phyloP scores from a whole-genome alignment of 768 basidiomycete species.

The Leucogyrophana mollusca region DNA sequence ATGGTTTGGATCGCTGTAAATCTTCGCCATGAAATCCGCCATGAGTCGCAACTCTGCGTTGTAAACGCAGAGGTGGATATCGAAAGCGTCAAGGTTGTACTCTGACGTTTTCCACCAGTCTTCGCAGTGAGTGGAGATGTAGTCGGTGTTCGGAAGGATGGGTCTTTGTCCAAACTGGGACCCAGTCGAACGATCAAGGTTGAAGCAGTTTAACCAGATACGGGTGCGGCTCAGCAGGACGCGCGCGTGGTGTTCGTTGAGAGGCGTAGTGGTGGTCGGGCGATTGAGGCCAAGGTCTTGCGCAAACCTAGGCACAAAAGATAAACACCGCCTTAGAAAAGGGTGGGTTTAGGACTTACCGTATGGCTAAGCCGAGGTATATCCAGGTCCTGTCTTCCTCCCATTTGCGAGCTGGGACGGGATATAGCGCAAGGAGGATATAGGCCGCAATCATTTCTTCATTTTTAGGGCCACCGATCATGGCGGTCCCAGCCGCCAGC shows the following conservation, averaged over 20 bases:
- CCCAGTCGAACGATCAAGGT: slow-evolving; percentile 85
- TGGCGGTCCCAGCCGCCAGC: slow-evolving; percentile 71
- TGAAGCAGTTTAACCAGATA: slow-evolving; percentile 88
- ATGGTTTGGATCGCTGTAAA: slow-evolving; percentile 72
- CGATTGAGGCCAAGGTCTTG: slow-evolving; percentile 88
- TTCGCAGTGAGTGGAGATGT: slow-evolving; percentile 67
- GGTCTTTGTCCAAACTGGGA: slow-evolving; percentile 88
- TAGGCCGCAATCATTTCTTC: slow-evolving; percentile 88
- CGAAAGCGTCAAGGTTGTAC: slow-evolving; percentile 70
- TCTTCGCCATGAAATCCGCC: slow-evolving; percentile 54
- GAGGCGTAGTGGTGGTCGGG: slow-evolving; percentile 67
- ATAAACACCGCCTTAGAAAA: background rate
- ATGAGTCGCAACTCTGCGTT: slow-evolving; percentile 71
- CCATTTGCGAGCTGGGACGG: slow-evolving; percentile 74
- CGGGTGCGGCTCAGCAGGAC: slow-evolving; percentile 89
- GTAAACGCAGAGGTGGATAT: slow-evolving; percentile 79
- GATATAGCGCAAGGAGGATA: slow-evolving; percentile 74
- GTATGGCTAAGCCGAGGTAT: slow-evolving; percentile 84
- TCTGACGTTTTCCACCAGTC: slow-evolving; percentile 70
- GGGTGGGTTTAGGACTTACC: slow-evolving; percentile 41
- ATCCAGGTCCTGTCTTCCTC: slow-evolving; percentile 91
- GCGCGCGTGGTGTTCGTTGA: slow-evolving; percentile 78
- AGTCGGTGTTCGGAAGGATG: slow-evolving; percentile 75
- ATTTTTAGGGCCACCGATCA: slow-evolving; percentile 74
- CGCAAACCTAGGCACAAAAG: slow-evolving; percentile 59